These are phyloP conservation scores for Xylaria nigripes DNA, from an alignment of 495 filamentous ascomycete species.

Conservation along the genomic window DNA sequence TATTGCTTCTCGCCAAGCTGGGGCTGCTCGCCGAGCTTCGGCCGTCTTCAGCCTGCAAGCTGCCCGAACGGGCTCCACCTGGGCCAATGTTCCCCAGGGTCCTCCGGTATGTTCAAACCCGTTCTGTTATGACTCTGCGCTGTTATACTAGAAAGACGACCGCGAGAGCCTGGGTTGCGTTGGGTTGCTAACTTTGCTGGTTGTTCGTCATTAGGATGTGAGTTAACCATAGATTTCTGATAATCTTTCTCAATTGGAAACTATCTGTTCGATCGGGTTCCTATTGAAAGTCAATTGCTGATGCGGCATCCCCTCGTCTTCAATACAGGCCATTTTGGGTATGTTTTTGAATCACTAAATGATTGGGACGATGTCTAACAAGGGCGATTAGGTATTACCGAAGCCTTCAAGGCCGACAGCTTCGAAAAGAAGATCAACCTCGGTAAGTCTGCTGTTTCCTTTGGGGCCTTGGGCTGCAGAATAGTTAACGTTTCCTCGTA, in stretches of 20 bases:
- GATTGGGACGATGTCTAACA: not conserved
- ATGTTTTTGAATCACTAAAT: slow-evolving; percentile 25
- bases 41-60: slow-evolving; percentile 38
- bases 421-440: slow-evolving; percentile 95
- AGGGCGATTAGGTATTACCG: slow-evolving; percentile 66
- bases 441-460: slow-evolving; percentile 44
- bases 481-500: slow-evolving; percentile 17
- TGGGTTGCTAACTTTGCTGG: slow-evolving; percentile 25
- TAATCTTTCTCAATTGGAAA: not conserved
- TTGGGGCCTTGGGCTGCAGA: not conserved
- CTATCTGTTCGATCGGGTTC: not conserved
- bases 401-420: slow-evolving; percentile 95
- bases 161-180: slow-evolving; percentile 19
- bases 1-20: slow-evolving; percentile 23
- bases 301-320: slow-evolving; percentile 3
- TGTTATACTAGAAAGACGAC: not conserved
- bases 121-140: not conserved
- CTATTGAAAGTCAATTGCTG: slow-evolving; percentile 8
- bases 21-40: slow-evolving; percentile 25
- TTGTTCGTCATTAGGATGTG: slow-evolving; percentile 46
- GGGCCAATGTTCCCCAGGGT: slow-evolving; percentile 84
- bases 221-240: slow-evolving; percentile 25
- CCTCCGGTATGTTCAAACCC: slow-evolving; percentile 66
- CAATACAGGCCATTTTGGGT: slow-evolving; percentile 66
- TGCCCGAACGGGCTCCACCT: slow-evolving; percentile 67